Percentiles rank a stretch among this genome's conserved stretches.
Evolutionary conservation across 345 rosid genomes (phyloP).

Genomic region (Limnanthes douglasii): DNA sequence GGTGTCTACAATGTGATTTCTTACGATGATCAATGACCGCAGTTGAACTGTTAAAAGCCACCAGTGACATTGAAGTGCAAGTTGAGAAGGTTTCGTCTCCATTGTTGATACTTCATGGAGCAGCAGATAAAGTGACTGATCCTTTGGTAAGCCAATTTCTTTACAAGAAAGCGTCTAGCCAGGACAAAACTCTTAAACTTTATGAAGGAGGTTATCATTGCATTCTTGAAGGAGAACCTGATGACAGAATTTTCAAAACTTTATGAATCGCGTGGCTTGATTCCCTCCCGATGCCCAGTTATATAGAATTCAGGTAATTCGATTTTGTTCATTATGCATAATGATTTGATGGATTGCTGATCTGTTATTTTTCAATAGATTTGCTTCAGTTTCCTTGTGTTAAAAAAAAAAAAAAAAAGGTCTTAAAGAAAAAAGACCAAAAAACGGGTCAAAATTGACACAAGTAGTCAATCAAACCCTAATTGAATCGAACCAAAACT

Average conservation of each 20-base stretch:
- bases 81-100: conserved; percentile 78
- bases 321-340: too few relatives aligned
- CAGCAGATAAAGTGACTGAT: conserved; percentile 80
- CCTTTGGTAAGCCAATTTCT: conserved; percentile 71
- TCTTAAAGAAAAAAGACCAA: too few relatives aligned
- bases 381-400: too few relatives aligned
- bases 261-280: conserved; percentile 74
- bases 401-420: too few relatives aligned
- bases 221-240: conserved; percentile 90
- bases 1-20: conserved; percentile 63
- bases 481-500: too few relatives aligned
- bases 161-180: conserved; percentile 51
- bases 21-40: conserved; percentile 57
- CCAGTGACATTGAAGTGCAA: conserved; percentile 54
- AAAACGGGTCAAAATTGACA: too few relatives aligned
- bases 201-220: conserved; percentile 79
- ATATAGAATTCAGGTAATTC: too few relatives aligned
- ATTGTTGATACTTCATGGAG: conserved; percentile 77
- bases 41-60: conserved; percentile 63
- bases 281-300: too few relatives aligned
- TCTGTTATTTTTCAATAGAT: too few relatives aligned
- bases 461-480: too few relatives aligned
- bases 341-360: too few relatives aligned
- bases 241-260: conserved; percentile 43
- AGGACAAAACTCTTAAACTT: conserved; percentile 74